phyloP scores from a whole-genome alignment of 805 yeast genomes.

The Scheffersomyces amazonensis region DNA sequence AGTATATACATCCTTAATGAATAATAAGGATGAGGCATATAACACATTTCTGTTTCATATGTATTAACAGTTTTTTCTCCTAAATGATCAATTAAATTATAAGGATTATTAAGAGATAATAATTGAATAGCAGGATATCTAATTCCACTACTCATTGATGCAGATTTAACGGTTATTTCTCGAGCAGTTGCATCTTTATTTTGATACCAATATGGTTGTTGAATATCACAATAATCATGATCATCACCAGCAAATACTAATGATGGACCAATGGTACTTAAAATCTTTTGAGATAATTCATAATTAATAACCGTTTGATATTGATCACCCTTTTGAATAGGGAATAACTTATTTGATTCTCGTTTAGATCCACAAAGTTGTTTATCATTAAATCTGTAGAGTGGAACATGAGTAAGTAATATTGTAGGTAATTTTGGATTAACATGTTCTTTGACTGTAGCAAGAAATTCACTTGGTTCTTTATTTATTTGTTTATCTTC shows the following conservation, averaged over 20 bases:
- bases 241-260: conserved; percentile 90
- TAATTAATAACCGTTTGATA: conserved; percentile 85
- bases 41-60: conserved; percentile 48
- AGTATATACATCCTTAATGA: neutral
- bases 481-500: conserved; percentile 34
- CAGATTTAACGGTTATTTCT: conserved; percentile 85
- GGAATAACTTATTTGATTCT: conserved; percentile 65
- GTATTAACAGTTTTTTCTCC: conserved; percentile 11
- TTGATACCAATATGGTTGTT: conserved; percentile 40
- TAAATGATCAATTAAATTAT: conserved; percentile 8
- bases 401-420: conserved; percentile 83
- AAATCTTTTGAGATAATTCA: conserved; percentile 54
- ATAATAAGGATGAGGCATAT: conserved; percentile 52
- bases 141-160: conserved; percentile 93
- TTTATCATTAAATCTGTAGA: conserved; percentile 61
- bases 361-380: conserved; percentile 75
- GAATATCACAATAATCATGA: conserved; percentile 88
- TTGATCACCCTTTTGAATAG: conserved; percentile 72
- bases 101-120: conserved; percentile 59
- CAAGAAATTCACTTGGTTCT: conserved; percentile 57
- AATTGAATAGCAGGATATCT: conserved; percentile 82
- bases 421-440: conserved; percentile 52
- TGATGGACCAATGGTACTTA: conserved; percentile 60
- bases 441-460: conserved; percentile 20
- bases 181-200: conserved; percentile 36